These are phyloP conservation scores for Pestalotiopsis sp. DNA, from an alignment of 2,329 filamentous ascomycete species.

Conservation along the genomic window DNA sequence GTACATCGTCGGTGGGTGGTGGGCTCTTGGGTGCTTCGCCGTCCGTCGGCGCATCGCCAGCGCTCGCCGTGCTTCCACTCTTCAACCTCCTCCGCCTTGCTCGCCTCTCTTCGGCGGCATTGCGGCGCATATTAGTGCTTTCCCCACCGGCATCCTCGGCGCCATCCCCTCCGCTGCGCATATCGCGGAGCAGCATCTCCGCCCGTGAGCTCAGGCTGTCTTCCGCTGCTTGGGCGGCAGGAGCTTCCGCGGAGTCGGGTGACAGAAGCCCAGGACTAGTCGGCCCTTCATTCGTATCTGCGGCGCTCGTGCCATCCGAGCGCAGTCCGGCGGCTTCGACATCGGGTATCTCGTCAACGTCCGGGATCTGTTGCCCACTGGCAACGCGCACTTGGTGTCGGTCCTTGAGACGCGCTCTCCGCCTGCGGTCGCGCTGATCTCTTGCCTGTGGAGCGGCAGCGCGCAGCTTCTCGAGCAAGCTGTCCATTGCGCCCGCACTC, in stretches of 20 bases:
- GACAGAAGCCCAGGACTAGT: slow-evolving; percentile 52
- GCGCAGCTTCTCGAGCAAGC: slow-evolving; percentile 88
- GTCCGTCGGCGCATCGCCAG: slow-evolving; percentile 10
- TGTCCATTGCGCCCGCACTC: slow-evolving; percentile 92
- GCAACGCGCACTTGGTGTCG: slow-evolving; percentile 86
- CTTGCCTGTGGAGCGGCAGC: slow-evolving; percentile 87
- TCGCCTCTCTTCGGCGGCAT: slow-evolving; percentile 38
- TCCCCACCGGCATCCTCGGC: slow-evolving; percentile 55
- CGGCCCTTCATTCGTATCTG: slow-evolving; percentile 47
- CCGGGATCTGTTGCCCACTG: slow-evolving; percentile 85
- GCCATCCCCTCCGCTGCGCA: slow-evolving; percentile 67
- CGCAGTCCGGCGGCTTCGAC: slow-evolving; percentile 41
- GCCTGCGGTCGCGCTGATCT: slow-evolving; percentile 85
- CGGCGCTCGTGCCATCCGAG: slow-evolving; percentile 33
- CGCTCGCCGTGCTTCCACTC: slow-evolving; percentile 24
- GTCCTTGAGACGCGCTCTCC: slow-evolving; percentile 86
- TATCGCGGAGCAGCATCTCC: slow-evolving; percentile 78
- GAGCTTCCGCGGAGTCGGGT: slow-evolving; percentile 36
- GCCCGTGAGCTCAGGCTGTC: slow-evolving; percentile 85
- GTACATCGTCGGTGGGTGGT: slow-evolving; percentile 20
- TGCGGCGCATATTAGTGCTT: slow-evolving; percentile 62
- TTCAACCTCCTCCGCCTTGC: slow-evolving; percentile 32
- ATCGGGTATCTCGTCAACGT: slow-evolving; percentile 63
- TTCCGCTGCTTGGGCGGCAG: slow-evolving; percentile 34
- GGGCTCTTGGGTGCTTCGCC: slow-evolving; percentile 20